phyloP scores from a whole-genome alignment of 371 early-diverging fungal species.

The Chytridiales sp. region DNA sequence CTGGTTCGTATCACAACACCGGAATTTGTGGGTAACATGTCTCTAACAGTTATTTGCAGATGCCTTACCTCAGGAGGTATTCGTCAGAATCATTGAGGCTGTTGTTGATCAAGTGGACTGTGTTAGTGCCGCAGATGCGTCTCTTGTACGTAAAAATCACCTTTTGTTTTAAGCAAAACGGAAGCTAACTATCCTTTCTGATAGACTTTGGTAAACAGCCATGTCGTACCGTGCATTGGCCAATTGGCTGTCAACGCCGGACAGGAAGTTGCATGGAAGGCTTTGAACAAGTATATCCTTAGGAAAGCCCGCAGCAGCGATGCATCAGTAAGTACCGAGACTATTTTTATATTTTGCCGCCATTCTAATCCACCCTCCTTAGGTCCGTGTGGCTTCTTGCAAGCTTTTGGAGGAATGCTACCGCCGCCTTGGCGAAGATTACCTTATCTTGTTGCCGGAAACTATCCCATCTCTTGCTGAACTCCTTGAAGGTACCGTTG shows the following conservation, averaged over 20 bases:
- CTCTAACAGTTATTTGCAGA: constrained; percentile 14
- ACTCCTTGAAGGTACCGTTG: constrained; percentile 76
- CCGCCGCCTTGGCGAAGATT: constrained; percentile 84
- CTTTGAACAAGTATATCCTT: constrained; percentile 76
- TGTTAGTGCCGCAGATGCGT: too few species aligned
- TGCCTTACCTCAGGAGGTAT: constrained; percentile 3
- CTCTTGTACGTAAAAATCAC: too few species aligned
- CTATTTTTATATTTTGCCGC: neutral
- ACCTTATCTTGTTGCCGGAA: constrained; percentile 87
- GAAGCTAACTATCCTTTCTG: neutral
- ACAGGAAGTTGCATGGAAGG: constrained; percentile 86
- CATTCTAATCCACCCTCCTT: constrained; percentile 1
- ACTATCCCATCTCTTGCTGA: constrained; percentile 95
- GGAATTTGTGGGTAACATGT: too few species aligned
- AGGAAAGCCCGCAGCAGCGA: constrained; percentile 71
- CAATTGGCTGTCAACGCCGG: constrained; percentile 79
- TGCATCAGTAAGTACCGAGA: constrained; percentile 16
- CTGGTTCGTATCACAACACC: too few species aligned
- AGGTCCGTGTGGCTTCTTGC: constrained; percentile 75
- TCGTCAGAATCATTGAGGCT: constrained; percentile 22
- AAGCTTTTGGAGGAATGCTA: constrained; percentile 78
- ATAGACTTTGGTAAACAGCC: neutral
- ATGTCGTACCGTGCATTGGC: constrained; percentile 74
- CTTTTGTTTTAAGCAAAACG: neutral
- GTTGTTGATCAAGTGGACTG: constrained; percentile 2